These are phyloP conservation scores for Sclerotinia trifoliorum DNA, from an alignment of 2,329 filamentous ascomycete genomes.

Conservation along the genomic window DNA sequence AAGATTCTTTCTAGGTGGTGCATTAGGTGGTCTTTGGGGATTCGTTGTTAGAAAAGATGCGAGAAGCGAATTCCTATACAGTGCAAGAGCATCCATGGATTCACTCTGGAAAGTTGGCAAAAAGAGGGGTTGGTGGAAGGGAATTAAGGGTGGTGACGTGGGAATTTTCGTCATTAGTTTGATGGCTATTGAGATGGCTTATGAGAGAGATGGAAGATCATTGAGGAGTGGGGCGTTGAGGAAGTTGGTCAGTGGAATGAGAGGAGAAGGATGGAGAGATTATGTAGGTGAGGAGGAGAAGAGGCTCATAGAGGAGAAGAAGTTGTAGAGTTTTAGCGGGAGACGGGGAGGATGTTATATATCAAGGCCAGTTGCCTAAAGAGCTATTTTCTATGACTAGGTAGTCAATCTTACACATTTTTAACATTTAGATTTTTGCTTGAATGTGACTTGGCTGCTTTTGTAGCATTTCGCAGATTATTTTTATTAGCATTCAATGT, in stretches of 20 bases:
- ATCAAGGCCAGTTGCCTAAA: slow-evolving; percentile 12
- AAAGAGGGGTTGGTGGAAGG: slow-evolving; percentile 85
- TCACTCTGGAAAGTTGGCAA: slow-evolving; percentile 90
- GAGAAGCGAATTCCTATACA: slow-evolving; percentile 73
- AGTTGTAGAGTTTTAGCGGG: neutral
- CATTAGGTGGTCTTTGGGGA: slow-evolving; percentile 81
- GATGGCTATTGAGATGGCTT: slow-evolving; percentile 71
- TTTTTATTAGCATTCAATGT: no score
- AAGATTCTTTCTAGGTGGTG: slow-evolving; percentile 86
- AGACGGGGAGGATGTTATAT: neutral
- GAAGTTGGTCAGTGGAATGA: slow-evolving; percentile 33
- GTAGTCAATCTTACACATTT: neutral
- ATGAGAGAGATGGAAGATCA: slow-evolving; percentile 36
- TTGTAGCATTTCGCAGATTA: no score
- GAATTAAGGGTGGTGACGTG: slow-evolving; percentile 78
- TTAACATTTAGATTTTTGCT: neutral
- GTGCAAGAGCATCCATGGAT: slow-evolving; percentile 74
- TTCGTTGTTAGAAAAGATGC: slow-evolving; percentile 68
- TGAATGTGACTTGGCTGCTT: no score
- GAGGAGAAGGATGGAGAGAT: slow-evolving; percentile 38
- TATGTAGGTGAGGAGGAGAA: slow-evolving; percentile 32
- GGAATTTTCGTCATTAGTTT: slow-evolving; percentile 78
- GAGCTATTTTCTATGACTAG: neutral
- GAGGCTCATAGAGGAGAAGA: slow-evolving; percentile 26
- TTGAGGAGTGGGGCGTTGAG: slow-evolving; percentile 34